A percentile compares a stretch with the other conserved stretches of the same genome.
These are phyloP conservation scores for Vigna angularis DNA, from an alignment of 306 rosid genomes.

Conservation along the genomic window DNA sequence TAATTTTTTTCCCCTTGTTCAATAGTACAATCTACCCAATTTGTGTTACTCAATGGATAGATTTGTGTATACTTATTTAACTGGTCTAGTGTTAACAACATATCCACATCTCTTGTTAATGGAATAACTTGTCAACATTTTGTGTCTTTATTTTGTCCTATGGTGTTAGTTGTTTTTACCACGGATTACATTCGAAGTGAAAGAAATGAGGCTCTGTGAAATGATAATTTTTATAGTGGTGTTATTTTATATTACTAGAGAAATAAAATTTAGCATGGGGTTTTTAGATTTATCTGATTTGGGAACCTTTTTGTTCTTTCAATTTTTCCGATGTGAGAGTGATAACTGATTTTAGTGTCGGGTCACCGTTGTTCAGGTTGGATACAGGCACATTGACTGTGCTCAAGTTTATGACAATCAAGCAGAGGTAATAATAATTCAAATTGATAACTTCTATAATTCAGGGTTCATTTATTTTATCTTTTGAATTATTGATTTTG, in stretches of 20 bases:
- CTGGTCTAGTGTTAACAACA: too few species aligned
- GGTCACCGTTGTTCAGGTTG: slow-evolving; percentile 43
- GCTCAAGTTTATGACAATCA: slow-evolving; percentile 65
- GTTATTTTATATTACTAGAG: background rate
- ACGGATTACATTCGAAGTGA: too few species aligned
- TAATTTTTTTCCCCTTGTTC: background rate
- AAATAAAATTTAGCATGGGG: background rate
- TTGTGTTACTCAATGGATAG: too few species aligned
- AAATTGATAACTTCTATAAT: background rate
- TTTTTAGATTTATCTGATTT: background rate
- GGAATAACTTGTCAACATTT: too few species aligned
- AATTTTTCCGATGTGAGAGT: background rate
- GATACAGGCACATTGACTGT: slow-evolving; percentile 76
- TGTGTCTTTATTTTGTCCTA: too few species aligned
- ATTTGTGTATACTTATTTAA: too few species aligned
- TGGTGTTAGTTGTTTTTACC: too few species aligned
- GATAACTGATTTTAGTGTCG: background rate
- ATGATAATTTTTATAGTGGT: background rate
- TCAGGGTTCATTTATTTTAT: background rate
- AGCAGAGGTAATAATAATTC: slow-evolving; percentile 55
- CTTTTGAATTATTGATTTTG: background rate
- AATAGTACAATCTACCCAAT: too few species aligned
- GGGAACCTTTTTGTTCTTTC: background rate
- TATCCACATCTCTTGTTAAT: too few species aligned
- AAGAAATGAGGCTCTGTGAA: too few species aligned